Evolutionary conservation across 73 alveolate genomes (phyloP).

Genomic region (Breviolum minutum): DNA sequence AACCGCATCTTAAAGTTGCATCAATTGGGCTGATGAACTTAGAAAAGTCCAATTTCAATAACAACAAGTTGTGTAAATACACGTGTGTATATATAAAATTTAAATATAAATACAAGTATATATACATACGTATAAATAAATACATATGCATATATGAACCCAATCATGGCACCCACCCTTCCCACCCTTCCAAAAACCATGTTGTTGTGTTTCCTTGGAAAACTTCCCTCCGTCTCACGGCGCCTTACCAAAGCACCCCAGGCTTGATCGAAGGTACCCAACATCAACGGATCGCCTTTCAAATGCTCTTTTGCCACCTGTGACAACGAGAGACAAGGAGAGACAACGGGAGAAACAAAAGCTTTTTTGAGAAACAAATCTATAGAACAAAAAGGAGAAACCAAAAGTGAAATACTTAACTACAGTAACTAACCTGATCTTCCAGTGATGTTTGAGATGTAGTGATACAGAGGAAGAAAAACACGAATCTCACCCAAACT

Average conservation of each 20-base stretch:
- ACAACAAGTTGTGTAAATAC: neutral
- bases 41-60: no score
- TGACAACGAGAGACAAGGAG: neutral
- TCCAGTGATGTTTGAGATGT: no score
- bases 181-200: neutral
- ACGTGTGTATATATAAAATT: neutral
- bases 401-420: no score
- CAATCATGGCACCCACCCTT: no score
- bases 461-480: no score
- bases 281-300: constrained; percentile 53
- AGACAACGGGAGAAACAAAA: neutral
- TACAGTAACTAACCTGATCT: no score
- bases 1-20: no score
- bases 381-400: no score
- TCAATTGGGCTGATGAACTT: no score
- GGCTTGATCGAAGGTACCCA: constrained; percentile 55
- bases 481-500: no score
- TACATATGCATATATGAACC: neutral
- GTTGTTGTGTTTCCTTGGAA: neutral
- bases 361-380: neutral
- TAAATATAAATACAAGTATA: neutral
- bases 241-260: constrained; percentile 86
- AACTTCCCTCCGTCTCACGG: neutral
- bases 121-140: neutral
- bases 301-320: constrained; percentile 77